Base-by-base conservation (phyloP, 1,284 basidiomycete species). In the Apiotrichum akiyoshidainum region DNA sequence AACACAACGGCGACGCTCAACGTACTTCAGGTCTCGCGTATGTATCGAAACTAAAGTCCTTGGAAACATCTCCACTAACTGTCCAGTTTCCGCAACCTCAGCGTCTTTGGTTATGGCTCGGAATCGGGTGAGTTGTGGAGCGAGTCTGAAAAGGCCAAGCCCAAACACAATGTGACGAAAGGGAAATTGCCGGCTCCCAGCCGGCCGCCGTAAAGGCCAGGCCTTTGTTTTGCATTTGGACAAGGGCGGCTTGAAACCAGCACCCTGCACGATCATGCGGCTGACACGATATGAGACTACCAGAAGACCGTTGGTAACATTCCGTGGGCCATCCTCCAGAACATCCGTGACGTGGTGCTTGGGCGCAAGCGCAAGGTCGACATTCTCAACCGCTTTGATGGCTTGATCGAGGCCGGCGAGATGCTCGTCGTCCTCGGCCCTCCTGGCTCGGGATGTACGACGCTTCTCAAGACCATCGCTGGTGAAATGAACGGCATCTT, bases 381-480 rank as follows among this genome's bases (percentile, higher is more conserved):
- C 57, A 83, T 83, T 56, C 70, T 83, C 48, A 73, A 79, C 54
- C 70, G 76, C 46, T 78, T 83, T 57, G 80, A 80, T 40, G 80
- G 80, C 40, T 57, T 74, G 7, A 59, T 81, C 33, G 71, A 79
- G 52, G 70, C 79, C 0, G 82, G 81, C 46, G 83, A 85, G 75
- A 82, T 85, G 74, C 62, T 76, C 11, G 77, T 88, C 58, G 74
- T 81, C n/a, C 78, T 81, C 8, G 72, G 85, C 14, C 73, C 87
- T n/a, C 86, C 87, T 83, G 72, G 80, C 86, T 58, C 84, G 66
- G 77, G 63, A 55, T 91, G 90, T 68, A 68, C 85, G 56, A 77
- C 83, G 0, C 76, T 78, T 47, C 72, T 85, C 64, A 79, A 85
- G 70, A 80, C 82, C 13, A 80, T 85, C 57, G 78, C 83, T 1